Evolutionary conservation across 306 rosid species (phyloP), one percentile per base, ranked within the genome.

Genomic region (Castanopsis chinensis): DNA sequence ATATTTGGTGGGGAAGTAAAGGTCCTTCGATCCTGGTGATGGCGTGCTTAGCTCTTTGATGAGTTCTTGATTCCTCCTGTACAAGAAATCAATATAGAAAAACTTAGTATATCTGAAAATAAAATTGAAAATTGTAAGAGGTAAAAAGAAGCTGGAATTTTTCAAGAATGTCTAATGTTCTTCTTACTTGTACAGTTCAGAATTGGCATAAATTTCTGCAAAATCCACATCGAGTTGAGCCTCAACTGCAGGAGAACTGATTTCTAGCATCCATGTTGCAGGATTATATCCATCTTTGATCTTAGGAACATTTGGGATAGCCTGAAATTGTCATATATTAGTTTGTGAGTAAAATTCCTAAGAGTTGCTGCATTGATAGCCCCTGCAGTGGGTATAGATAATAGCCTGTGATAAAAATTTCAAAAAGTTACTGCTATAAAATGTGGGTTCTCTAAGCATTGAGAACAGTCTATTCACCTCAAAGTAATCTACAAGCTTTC

Each of bases 211-310:
- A 30, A 83, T 49, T 76, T 85, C 89, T 73, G 87, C 87, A 70
- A 83, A 88, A 76, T 88, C 91, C 65, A 83, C 71, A 10, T 52
- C 23, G 25, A 85, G 86, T 71, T 81, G 86, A 73, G 83, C 64
- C 73, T 88, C 91, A 32, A 70, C 73, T 28, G 28, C 41, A n/a
- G 87, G 79, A 52, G 87, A 74, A 79, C 79, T 88, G 74, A 85
- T 83, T 76, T 88, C 87, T 74, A 88, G 65, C 85, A 85, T 70
- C 91, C 89, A 88, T 13, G 86, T 88, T 5, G 87, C 86, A 11
- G 89, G 91, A 74, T 88, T 88, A 63, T 76, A 70, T 61, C 87
- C 86, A 3, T 88, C 86, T 81, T 75, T 81, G 43, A 85, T 81
- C 79, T 55, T 81, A 4, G 91, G 87, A 63, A 85, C 83, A 35